These are phyloP conservation scores for Serendipita sp. DNA, from an alignment of 1,284 basidiomycete species.

Conservation along the genomic window DNA sequence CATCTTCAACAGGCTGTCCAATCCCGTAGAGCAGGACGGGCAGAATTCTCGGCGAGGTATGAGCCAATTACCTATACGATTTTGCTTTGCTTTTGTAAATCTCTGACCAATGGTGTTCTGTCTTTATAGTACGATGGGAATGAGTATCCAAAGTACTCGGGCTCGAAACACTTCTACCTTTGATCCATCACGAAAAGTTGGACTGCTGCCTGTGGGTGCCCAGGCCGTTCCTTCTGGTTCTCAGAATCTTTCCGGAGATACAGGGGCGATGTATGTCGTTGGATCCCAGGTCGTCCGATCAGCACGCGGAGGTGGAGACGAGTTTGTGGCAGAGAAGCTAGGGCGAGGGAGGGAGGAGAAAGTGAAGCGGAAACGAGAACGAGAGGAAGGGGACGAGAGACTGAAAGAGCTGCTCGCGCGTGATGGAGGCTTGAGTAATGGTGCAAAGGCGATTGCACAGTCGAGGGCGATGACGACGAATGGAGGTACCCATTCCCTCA, in stretches of 20 bases:
- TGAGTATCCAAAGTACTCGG: constrained; percentile 30
- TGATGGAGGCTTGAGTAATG: constrained; percentile 19
- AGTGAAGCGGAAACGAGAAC: constrained; percentile 45
- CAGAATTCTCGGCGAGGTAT: constrained; percentile 74
- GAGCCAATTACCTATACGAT: constrained; percentile 15
- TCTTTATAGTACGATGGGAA: constrained; percentile 46
- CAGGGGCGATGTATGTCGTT: constrained; percentile 66
- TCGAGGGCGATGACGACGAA: background rate
- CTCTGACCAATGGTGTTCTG: constrained; percentile 9
- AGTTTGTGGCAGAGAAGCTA: constrained; percentile 46
- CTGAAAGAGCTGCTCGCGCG: constrained; percentile 39
- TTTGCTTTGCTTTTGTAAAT: constrained; percentile 2
- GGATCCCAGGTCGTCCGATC: constrained; percentile 52
- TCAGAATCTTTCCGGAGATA: constrained; percentile 16
- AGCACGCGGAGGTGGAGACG: constrained; percentile 27
- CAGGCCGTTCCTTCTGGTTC: constrained; percentile 20
- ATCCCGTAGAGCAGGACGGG: constrained; percentile 48
- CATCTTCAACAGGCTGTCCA: constrained; percentile 76
- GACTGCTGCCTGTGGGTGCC: constrained; percentile 43
- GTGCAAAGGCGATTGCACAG: constrained; percentile 21
- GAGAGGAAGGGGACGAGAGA: constrained; percentile 42
- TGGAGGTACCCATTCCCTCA: background rate
- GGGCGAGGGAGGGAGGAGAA: constrained; percentile 62
- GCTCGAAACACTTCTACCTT: constrained; percentile 35
- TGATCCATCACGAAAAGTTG: constrained; percentile 56